These are phyloP conservation scores for Cryoendolithus antarcticus DNA, from an alignment of 2,329 filamentous ascomycete genomes.

Conservation along the genomic window DNA sequence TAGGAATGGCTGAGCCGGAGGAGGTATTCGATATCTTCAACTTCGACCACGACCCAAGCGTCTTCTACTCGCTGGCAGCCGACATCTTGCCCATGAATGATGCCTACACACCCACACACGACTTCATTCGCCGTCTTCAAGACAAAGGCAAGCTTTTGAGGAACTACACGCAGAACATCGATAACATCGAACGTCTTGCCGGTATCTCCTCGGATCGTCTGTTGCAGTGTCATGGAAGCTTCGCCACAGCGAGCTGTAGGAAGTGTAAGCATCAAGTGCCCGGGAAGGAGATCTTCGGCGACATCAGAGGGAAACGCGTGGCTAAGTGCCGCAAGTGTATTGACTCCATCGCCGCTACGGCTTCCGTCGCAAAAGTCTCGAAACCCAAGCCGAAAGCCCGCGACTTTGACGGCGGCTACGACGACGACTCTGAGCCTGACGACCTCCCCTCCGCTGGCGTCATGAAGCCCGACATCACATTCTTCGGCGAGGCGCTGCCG, in stretches of 20 bases:
- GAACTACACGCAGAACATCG: conserved; percentile 98
- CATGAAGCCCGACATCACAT: conserved; percentile 96
- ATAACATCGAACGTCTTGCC: conserved; percentile 69
- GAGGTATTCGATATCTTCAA: conserved; percentile 88
- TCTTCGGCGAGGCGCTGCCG: conserved; percentile 86
- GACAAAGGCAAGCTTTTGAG: conserved; percentile 80
- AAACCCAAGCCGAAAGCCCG: conserved; percentile 36
- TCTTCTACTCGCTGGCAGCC: conserved; percentile 85
- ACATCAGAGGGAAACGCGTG: conserved; percentile 64
- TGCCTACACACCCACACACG: conserved; percentile 80
- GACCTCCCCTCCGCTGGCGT: conserved; percentile 59
- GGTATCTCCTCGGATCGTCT: conserved; percentile 72
- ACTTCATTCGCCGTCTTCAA: conserved; percentile 83
- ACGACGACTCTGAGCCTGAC: conserved; percentile 48
- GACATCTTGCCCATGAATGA: conserved; percentile 75
- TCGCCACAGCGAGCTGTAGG: conserved; percentile 81
- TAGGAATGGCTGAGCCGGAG: conserved; percentile 73
- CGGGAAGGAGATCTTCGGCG: conserved; percentile 66
- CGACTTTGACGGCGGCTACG: conserved; percentile 38
- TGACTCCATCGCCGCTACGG: conserved; percentile 37
- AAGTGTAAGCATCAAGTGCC: conserved; percentile 63
- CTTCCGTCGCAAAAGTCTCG: conserved; percentile 11
- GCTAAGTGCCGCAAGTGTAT: conserved; percentile 66
- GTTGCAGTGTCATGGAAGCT: conserved; percentile 92
- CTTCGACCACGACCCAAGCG: conserved; percentile 70